Conservation (phyloP, 345 rosid species). For the Arabis hirsuta region DNA sequence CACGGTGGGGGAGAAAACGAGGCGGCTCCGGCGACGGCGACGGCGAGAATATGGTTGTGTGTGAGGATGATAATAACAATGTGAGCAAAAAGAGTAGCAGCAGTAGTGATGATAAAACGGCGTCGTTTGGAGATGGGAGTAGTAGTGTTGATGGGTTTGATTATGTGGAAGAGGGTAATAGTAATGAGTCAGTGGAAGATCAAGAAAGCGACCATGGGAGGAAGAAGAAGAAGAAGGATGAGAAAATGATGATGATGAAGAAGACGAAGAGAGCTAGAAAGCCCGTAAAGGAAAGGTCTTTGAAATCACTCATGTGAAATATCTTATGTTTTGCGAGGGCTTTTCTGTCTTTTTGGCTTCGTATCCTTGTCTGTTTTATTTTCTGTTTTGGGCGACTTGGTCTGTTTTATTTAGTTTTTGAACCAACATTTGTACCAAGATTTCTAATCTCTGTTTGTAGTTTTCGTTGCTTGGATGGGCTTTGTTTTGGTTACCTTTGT, state of each 20-base stretch:
- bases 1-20: slow-evolving; percentile 76
- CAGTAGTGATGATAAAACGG: slow-evolving; percentile 36
- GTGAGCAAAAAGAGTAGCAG: slow-evolving; percentile 30
- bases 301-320: slow-evolving; percentile 85
- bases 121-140: slow-evolving; percentile 29
- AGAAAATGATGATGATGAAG: slow-evolving; percentile 40
- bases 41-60: slow-evolving; percentile 29
- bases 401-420: slow-evolving; percentile 15
- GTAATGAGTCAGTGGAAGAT: slow-evolving; percentile 47
- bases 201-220: slow-evolving; percentile 28
- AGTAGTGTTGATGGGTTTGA: slow-evolving; percentile 40
- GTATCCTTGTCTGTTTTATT: not conserved
- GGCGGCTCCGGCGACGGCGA: slow-evolving; percentile 42
- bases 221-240: slow-evolving; percentile 25
- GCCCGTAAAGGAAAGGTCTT: slow-evolving; percentile 85
- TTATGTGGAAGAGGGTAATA: slow-evolving; percentile 51
- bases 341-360: slow-evolving; percentile 21
- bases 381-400: not conserved
- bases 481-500: not conserved
- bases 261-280: slow-evolving; percentile 71
- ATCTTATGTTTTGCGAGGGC: slow-evolving; percentile 9
- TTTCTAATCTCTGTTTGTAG: not conserved
- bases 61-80: not conserved
- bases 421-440: slow-evolving; percentile 19
- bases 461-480: not conserved